Evolutionary conservation across 2,329 filamentous ascomycete species (phyloP).

Genomic region (Penicillium brevicompactum): DNA sequence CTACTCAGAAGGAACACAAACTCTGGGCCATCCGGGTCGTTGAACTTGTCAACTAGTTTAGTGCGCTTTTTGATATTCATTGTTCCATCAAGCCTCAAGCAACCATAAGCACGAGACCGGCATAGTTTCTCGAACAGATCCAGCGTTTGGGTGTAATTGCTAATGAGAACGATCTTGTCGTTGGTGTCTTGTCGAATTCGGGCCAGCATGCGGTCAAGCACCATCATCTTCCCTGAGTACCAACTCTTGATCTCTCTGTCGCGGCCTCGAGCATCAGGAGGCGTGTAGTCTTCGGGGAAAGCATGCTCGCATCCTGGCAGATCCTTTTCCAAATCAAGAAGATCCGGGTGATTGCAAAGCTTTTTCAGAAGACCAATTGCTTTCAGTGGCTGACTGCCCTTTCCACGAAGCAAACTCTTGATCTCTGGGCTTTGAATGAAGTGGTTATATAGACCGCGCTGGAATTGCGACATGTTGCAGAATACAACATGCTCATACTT

Average conservation of each 20-base stretch:
- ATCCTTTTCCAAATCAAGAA: slow-evolving; percentile 80
- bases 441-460: slow-evolving; percentile 91
- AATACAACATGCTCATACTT: slow-evolving; percentile 99
- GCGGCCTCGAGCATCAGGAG: slow-evolving; percentile 81
- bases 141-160: slow-evolving; percentile 95
- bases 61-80: slow-evolving; percentile 98
- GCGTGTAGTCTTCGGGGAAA: slow-evolving; percentile 84
- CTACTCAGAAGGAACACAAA: slow-evolving; percentile 96
- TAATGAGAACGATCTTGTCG: slow-evolving; percentile 98
- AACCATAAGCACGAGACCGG: slow-evolving; percentile 80
- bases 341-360: slow-evolving; percentile 95
- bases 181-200: slow-evolving; percentile 95
- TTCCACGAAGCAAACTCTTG: slow-evolving; percentile 84
- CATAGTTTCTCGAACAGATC: slow-evolving; percentile 93
- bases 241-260: slow-evolving; percentile 91
- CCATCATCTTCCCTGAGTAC: slow-evolving; percentile 98
- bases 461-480: slow-evolving; percentile 91
- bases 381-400: slow-evolving; percentile 93
- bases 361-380: slow-evolving; percentile 97
- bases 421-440: slow-evolving; percentile 97
- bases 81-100: slow-evolving; percentile 86
- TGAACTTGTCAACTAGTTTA: slow-evolving; percentile 97
- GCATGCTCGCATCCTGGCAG: slow-evolving; percentile 81
- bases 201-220: slow-evolving; percentile 96
- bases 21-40: slow-evolving; percentile 84